Percentiles rank a stretch among this genome's conserved stretches.
These are phyloP conservation scores for Eustoma russellianum DNA, from an alignment of 257 asterid species.

Conservation along the genomic window DNA sequence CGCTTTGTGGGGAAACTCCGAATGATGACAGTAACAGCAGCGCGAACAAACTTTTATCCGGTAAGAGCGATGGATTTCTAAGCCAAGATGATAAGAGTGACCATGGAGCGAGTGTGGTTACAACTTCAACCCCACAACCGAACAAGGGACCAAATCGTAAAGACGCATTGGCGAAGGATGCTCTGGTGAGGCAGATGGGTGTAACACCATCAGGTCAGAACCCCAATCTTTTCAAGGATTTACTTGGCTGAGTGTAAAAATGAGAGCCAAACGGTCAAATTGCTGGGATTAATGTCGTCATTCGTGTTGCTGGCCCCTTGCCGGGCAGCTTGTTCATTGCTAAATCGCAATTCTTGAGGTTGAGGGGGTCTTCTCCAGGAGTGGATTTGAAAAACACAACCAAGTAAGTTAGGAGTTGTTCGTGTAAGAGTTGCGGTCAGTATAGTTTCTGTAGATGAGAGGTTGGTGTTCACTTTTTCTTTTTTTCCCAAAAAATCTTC, in stretches of 20 bases:
- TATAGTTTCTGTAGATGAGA: conserved; percentile 15
- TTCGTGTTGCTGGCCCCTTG: no score
- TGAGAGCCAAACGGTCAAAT: neutral
- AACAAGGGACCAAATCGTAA: conserved; percentile 66
- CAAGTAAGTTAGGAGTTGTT: neutral
- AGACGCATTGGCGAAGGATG: conserved; percentile 80
- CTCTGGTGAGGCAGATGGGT: conserved; percentile 89
- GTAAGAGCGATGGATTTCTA: conserved; percentile 14
- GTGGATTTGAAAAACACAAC: neutral
- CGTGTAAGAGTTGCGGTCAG: conserved; percentile 3
- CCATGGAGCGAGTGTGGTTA: conserved; percentile 23
- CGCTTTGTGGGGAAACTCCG: conserved; percentile 48
- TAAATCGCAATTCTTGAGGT: no score
- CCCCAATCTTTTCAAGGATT: conserved; percentile 78
- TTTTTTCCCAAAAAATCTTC: no score
- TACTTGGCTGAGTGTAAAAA: conserved; percentile 46
- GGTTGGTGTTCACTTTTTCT: no score
- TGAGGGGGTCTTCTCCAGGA: neutral
- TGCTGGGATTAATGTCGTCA: neutral
- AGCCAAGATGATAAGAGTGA: conserved; percentile 30
- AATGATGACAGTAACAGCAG: conserved; percentile 25
- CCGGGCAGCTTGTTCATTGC: no score
- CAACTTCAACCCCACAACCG: conserved; percentile 19
- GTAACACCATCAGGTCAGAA: conserved; percentile 79
- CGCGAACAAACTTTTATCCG: conserved; percentile 15